Evolutionary conservation across 768 basidiomycete species (phyloP).

Genomic region (Boletus tylopilopsis): DNA sequence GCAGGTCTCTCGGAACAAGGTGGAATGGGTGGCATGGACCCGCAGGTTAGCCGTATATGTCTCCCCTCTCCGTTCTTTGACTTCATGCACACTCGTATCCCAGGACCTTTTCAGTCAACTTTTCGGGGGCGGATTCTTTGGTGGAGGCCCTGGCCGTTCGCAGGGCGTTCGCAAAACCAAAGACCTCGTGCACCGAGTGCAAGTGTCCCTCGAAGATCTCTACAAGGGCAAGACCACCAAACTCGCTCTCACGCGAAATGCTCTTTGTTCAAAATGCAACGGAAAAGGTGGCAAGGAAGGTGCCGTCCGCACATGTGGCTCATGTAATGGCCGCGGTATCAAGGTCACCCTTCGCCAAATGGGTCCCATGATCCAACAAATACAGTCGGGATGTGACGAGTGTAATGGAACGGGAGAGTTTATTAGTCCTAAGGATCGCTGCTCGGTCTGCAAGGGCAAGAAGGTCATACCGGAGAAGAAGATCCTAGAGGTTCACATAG

Average conservation of each 20-base stretch:
- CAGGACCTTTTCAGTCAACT: conserved; percentile 96
- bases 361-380: conserved; percentile 99
- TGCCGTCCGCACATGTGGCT: conserved; percentile 73
- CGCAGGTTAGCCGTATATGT: conserved; percentile 57
- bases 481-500: conserved; percentile 95
- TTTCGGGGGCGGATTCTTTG: conserved; percentile 85
- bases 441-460: conserved; percentile 91
- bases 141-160: conserved; percentile 57
- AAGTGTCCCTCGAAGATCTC: conserved; percentile 95
- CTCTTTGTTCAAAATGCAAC: conserved; percentile 90
- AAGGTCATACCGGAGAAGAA: conserved; percentile 94
- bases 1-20: conserved; percentile 84
- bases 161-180: conserved; percentile 90
- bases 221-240: conserved; percentile 99
- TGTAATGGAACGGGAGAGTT: conserved; percentile 93
- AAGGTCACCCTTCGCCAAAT: conserved; percentile 92
- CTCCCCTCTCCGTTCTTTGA: background rate
- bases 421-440: conserved; percentile 91
- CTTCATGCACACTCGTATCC: background rate
- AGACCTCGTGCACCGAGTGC: conserved; percentile 95
- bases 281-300: conserved; percentile 98
- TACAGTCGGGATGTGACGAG: conserved; percentile 92
- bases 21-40: conserved; percentile 95
- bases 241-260: conserved; percentile 92
- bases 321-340: conserved; percentile 87